Evolutionary conservation across 1,284 basidiomycete genomes (phyloP).

Genomic region (Paramarasmius palmivorus): DNA sequence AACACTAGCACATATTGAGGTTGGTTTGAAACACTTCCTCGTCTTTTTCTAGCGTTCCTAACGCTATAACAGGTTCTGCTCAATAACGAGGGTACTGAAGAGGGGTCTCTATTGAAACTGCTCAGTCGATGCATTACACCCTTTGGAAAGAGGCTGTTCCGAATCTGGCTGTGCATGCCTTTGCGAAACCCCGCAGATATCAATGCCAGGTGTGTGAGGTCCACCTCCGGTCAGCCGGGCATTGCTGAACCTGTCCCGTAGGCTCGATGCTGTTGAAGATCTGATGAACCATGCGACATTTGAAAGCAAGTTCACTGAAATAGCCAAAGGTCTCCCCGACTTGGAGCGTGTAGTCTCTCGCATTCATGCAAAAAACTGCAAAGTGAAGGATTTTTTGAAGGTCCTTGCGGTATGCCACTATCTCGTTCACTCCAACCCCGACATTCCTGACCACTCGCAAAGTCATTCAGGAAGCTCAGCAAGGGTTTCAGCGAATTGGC

Average conservation of each 20-base stretch:
- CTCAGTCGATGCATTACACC: slow-evolving; percentile 88
- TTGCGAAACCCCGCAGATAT: slow-evolving; percentile 80
- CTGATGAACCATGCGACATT: slow-evolving; percentile 79
- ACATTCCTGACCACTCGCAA: background rate
- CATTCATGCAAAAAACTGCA: slow-evolving; percentile 89
- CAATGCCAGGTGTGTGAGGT: slow-evolving; percentile 75
- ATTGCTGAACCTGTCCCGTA: slow-evolving; percentile 29
- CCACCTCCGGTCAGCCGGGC: background rate
- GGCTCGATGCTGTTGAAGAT: slow-evolving; percentile 91
- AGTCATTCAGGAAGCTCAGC: slow-evolving; percentile 80
- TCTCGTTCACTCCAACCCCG: background rate
- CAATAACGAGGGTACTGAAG: slow-evolving; percentile 90
- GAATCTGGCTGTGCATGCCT: slow-evolving; percentile 93
- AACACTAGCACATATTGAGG: slow-evolving; percentile 91
- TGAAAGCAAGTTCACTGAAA: slow-evolving; percentile 69
- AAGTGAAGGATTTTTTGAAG: slow-evolving; percentile 83
- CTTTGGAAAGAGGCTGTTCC: slow-evolving; percentile 91
- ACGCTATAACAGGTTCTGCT: slow-evolving; percentile 62
- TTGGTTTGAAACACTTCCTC: slow-evolving; percentile 26
- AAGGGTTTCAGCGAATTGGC: slow-evolving; percentile 65
- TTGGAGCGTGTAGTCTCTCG: slow-evolving; percentile 92
- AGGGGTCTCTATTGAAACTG: slow-evolving; percentile 84
- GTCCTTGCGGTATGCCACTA: slow-evolving; percentile 64
- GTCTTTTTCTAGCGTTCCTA: background rate
- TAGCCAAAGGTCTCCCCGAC: slow-evolving; percentile 85